Conservation (phyloP, 202 grass and related monocot species). For the Brachypodium distachyon region DNA sequence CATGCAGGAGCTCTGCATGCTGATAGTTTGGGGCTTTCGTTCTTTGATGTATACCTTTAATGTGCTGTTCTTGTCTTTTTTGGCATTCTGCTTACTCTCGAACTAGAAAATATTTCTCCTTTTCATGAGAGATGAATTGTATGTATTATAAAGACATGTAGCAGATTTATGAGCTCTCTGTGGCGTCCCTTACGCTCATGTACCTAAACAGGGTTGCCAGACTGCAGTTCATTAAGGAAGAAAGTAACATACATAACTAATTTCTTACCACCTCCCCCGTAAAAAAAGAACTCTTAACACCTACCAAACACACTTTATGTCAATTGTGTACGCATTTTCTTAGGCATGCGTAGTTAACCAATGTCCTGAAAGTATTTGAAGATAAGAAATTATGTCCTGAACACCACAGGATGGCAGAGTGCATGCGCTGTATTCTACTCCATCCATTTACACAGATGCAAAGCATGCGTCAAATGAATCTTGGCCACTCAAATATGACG, state of each 20-base stretch:
- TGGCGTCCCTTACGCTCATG: not conserved
- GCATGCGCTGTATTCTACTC: constrained; percentile 86
- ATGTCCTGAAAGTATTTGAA: not conserved
- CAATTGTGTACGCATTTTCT: not conserved
- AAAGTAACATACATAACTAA: not conserved
- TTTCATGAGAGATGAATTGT: not conserved
- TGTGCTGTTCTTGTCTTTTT: not conserved
- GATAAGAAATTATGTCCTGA: constrained; percentile 11
- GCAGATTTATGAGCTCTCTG: not conserved
- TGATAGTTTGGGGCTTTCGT: not conserved
- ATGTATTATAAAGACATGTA: not conserved
- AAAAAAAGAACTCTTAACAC: not conserved
- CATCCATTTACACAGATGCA: constrained; percentile 88
- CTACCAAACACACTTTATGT: not conserved
- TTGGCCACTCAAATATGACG: constrained; percentile 85
- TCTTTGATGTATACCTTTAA: not conserved
- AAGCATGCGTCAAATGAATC: constrained; percentile 74
- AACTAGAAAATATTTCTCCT: not conserved
- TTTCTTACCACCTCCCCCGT: not conserved
- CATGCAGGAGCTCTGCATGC: no score
- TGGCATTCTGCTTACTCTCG: not conserved
- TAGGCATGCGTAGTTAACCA: not conserved
- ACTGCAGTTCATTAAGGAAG: not conserved
- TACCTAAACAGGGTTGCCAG: not conserved
- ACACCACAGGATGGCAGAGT: constrained; percentile 75